phyloP scores from a whole-genome alignment of 2,329 filamentous ascomycete genomes.

The Trichoderma pleuroti region DNA sequence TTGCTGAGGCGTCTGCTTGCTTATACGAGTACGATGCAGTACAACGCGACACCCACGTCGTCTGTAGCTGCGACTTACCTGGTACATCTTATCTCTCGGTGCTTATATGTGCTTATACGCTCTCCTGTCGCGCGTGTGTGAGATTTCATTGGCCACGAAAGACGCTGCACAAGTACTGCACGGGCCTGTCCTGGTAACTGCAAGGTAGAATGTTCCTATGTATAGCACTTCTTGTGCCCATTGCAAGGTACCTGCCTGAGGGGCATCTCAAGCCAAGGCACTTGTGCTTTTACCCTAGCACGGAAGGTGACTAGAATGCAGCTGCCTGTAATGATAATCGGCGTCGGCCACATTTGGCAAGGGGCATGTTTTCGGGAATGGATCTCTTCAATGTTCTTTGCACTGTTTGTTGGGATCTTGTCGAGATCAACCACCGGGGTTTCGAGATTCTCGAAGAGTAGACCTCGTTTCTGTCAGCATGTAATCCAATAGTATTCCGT shows the following conservation, averaged over 20 bases:
- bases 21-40: not conserved
- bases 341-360: not conserved
- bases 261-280: not conserved
- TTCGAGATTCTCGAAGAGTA: not conserved
- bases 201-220: not conserved
- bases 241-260: not conserved
- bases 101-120: not conserved
- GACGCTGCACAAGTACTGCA: not conserved
- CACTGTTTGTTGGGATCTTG: not conserved
- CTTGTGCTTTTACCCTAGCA: not conserved
- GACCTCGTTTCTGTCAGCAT: not conserved
- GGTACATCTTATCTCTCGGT: not conserved
- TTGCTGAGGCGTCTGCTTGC: not conserved
- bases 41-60: not conserved
- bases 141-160: not conserved
- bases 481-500: not conserved
- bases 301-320: slow-evolving; percentile 8
- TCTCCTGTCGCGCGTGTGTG: not conserved
- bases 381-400: not conserved
- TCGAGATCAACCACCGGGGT: not conserved
- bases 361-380: not conserved
- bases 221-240: not conserved
- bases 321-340: slow-evolving; percentile 6
- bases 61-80: not conserved
- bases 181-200: not conserved